Evolutionary conservation across 2,329 filamentous ascomycete genomes (phyloP), one percentile per base, ranked within the genome.

Genomic region (Colletotrichum salicis): DNA sequence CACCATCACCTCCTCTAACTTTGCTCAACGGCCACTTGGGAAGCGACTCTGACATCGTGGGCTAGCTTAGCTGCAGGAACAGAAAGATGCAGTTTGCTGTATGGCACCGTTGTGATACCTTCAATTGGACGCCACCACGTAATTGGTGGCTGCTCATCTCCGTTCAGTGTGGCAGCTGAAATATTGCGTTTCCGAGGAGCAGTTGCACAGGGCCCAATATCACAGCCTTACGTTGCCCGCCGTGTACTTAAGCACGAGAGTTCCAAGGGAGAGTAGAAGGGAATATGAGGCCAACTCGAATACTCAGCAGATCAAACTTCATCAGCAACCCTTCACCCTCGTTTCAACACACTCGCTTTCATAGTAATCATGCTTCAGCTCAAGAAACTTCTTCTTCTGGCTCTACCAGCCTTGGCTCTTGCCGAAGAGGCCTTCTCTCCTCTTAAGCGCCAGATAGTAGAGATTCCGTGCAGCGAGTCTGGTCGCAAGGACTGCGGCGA

Each of bases 401-500:
- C 71, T 8, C 71, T 79, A 29, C 74, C 75, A 29, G 72, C 74
- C 29, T 61, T 74, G 1, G 71, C 72, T 24, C 48, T 78, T 56
- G 77, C 77, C 13, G 60, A 41, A 19, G 35, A 57, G 4, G 48
- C 64, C 45, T 73, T 72, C 3, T 66, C 75, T 24, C 74, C 77
- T 58, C 35, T 58, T 41, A 37, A 64, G 37, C 78, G 79, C 8
- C 74, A 76, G 54, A 37, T 76, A 59, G 61, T 75, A 45, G 37
- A 73, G 48, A 70, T 78, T 4, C 70, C 76, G n/a, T 79, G 77
- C 73, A 19, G 58, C 22, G 74, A 77, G 3, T 71, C 74, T 8
- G 75, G 74, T 12, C 64, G 72, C 52, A 77, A 77, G 63, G 74
- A 75, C 29, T 81, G 79, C 62, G 79, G 79, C 33, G 59, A 60